These are phyloP conservation scores for Fusarium aywerte DNA, from an alignment of 2,329 filamentous ascomycete genomes.

Conservation along the genomic window DNA sequence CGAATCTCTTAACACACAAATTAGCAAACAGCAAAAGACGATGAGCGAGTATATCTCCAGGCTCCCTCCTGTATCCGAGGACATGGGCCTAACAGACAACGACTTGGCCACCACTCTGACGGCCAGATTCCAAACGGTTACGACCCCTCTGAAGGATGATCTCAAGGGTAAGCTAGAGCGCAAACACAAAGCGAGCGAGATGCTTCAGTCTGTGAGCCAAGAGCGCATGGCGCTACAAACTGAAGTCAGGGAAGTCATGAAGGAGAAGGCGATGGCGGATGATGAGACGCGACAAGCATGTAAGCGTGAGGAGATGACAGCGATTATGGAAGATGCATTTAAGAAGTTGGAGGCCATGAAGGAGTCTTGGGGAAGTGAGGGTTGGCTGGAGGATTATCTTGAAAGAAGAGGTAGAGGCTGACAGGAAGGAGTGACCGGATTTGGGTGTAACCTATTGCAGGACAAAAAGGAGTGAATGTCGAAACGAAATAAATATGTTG, in stretches of 20 bases:
- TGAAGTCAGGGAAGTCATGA: background rate
- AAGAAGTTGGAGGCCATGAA: background rate
- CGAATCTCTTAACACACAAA: background rate
- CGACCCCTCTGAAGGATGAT: background rate
- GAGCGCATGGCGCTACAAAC: background rate
- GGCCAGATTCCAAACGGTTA: background rate
- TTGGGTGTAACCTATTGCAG: too few species aligned
- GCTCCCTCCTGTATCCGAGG: background rate
- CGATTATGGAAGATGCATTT: background rate
- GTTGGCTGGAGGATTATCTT: background rate
- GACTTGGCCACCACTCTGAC: background rate
- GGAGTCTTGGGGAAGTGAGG: accelerated
- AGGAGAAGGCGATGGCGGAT: background rate
- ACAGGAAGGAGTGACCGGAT: background rate
- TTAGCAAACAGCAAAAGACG: background rate
- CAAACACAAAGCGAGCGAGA: background rate
- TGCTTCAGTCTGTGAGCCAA: background rate
- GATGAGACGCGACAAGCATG: background rate
- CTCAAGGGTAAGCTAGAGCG: background rate
- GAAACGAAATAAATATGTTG: background rate
- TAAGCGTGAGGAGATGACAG: background rate
- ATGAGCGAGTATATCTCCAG: background rate
- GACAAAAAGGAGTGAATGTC: background rate
- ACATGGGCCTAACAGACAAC: background rate
- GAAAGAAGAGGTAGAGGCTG: background rate